Evolutionary conservation across 2,329 filamentous ascomycete species (phyloP).

Genomic region (Trichoderma sp.): DNA sequence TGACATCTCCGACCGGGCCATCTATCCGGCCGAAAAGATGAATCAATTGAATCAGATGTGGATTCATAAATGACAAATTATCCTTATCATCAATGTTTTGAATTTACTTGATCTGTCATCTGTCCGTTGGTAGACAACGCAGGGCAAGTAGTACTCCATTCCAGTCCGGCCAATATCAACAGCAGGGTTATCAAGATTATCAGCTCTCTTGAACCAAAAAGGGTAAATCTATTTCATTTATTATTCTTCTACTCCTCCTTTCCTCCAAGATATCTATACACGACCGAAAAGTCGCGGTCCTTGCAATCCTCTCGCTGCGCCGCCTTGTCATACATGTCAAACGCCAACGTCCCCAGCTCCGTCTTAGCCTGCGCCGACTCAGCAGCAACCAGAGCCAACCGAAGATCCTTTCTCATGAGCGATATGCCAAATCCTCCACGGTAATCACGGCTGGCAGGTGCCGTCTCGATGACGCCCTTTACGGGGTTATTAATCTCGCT

Average conservation of each 20-base stretch:
- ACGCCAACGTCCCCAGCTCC: slow-evolving; percentile 61
- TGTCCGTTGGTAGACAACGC: neutral
- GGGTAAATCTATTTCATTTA: neutral
- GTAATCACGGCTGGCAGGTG: slow-evolving; percentile 75
- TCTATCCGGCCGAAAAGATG: neutral
- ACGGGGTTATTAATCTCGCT: slow-evolving; percentile 96
- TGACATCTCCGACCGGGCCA: neutral
- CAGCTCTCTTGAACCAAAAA: neutral
- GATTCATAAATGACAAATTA: neutral
- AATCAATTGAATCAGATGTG: neutral
- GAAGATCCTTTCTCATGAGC: slow-evolving; percentile 78
- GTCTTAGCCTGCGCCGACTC: slow-evolving; percentile 63
- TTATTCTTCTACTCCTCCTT: slow-evolving; percentile 28
- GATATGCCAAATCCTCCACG: slow-evolving; percentile 72
- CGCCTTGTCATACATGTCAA: slow-evolving; percentile 64
- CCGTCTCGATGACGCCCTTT: slow-evolving; percentile 71
- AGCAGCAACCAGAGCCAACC: slow-evolving; percentile 70
- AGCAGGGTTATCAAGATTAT: neutral
- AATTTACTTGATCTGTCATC: neutral
- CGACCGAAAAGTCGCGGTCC: slow-evolving; percentile 76
- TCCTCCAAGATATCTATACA: slow-evolving; percentile 68
- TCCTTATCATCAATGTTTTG: neutral
- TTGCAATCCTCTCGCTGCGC: slow-evolving; percentile 59
- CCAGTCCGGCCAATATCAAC: neutral
- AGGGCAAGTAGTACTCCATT: neutral